These are phyloP conservation scores for Wilhelminamyces savonicus DNA, from an alignment of 805 yeast species.

Conservation along the genomic window DNA sequence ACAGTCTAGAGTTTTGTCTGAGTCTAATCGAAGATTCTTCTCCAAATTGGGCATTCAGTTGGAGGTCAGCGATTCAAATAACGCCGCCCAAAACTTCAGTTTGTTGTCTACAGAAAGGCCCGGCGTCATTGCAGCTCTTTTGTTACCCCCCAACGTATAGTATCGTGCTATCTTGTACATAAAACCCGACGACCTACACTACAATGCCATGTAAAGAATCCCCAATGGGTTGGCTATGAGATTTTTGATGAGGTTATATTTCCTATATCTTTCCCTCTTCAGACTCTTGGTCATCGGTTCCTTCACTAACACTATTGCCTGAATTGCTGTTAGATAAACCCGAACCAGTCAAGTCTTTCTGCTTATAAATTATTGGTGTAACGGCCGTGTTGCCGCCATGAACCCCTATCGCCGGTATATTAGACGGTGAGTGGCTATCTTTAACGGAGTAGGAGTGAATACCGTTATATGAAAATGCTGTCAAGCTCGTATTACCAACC, in stretches of 20 bases:
- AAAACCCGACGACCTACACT: neutral
- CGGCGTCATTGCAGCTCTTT: constrained; percentile 61
- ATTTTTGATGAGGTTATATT: no score
- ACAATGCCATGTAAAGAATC: neutral
- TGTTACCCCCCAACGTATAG: constrained; percentile 62
- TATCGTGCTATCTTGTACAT: constrained; percentile 1
- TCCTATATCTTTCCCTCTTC: no score
- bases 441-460: neutral
- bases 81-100: constrained; percentile 67
- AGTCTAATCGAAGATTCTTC: constrained; percentile 43
- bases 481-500: constrained; percentile 1
- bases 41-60: constrained; percentile 59
- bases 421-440: no score
- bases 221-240: no score
- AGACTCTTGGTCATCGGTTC: no score
- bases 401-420: no score
- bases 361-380: no score
- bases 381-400: no score
- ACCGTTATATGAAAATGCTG: constrained; percentile 6
- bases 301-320: no score
- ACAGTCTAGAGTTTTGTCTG: constrained; percentile 55
- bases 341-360: no score
- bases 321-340: no score
- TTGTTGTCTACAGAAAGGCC: constrained; percentile 77
- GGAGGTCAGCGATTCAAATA: constrained; percentile 57